A percentile compares a stretch with the other conserved stretches of the same genome.
Conservation (phyloP, 345 rosid species). For the Hibiscus mutabilis region DNA sequence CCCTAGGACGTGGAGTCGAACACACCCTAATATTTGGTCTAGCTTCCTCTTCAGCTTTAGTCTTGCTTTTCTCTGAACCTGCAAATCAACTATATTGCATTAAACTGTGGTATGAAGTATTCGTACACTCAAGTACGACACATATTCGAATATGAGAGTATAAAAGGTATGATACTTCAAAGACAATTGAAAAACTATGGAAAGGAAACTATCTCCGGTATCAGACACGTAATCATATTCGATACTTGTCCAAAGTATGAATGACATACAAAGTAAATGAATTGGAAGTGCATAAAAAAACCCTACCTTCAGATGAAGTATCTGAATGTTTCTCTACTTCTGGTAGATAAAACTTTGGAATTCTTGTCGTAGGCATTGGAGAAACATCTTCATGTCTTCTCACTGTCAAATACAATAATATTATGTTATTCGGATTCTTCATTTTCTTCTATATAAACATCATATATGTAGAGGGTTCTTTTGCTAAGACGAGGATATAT, state of each 20-base stretch:
- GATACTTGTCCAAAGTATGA: not conserved
- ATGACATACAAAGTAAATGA: not conserved
- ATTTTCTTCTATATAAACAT: not conserved
- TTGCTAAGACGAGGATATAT: too few species aligned
- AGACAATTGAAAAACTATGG: not conserved
- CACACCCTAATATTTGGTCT: conserved; percentile 43
- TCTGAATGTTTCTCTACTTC: conserved; percentile 14
- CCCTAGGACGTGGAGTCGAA: conserved; percentile 55
- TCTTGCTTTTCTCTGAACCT: conserved; percentile 26
- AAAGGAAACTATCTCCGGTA: not conserved
- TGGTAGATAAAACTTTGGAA: conserved; percentile 23
- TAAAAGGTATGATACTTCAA: not conserved
- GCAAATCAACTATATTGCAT: conserved; percentile 10
- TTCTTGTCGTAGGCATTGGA: conserved; percentile 28
- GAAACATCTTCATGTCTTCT: conserved; percentile 29
- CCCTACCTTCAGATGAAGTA: conserved; percentile 25
- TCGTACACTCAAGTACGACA: not conserved
- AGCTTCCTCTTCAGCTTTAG: conserved; percentile 15
- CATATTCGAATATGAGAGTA: not conserved
- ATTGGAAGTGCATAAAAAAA: not conserved
- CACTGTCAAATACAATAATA: conserved; percentile 23
- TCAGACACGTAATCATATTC: not conserved
- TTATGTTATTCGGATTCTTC: not conserved
- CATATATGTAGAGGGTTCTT: too few species aligned
- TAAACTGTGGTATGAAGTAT: not conserved